A percentile compares a stretch with the other conserved stretches of the same genome.
These are phyloP conservation scores for Chloris gayana DNA, from an alignment of 176 grass and related monocot genomes.

Conservation along the genomic window DNA sequence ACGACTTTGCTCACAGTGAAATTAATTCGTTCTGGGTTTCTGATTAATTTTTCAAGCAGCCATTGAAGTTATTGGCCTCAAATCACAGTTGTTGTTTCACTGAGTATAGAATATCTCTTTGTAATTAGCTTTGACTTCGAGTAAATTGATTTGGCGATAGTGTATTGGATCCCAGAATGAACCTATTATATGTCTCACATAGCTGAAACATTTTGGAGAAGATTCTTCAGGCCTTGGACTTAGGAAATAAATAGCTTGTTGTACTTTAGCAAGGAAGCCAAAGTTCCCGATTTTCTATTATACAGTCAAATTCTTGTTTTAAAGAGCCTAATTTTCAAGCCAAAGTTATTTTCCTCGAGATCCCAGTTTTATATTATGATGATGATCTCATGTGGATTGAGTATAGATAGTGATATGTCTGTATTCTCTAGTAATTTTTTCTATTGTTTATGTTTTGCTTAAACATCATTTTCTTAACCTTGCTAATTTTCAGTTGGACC, in stretches of 20 bases:
- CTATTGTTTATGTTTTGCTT: neutral
- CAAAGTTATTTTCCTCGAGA: neutral
- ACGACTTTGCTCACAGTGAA: neutral
- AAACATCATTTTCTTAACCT: neutral
- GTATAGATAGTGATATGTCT: neutral
- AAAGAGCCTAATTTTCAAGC: neutral
- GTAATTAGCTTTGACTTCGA: neutral
- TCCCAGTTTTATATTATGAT: neutral
- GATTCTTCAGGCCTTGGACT: neutral
- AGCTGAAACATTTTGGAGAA: neutral
- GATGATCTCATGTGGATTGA: neutral
- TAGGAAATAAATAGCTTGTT: neutral
- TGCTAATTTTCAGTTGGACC: slow-evolving; percentile 55
- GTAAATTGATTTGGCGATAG: neutral
- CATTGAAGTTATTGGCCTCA: neutral
- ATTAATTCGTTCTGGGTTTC: neutral
- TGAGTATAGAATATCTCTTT: neutral
- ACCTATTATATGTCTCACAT: neutral
- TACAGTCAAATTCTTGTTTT: neutral
- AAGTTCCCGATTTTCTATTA: neutral
- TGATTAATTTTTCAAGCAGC: neutral
- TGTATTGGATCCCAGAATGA: neutral
- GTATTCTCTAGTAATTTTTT: slow-evolving; percentile 9
- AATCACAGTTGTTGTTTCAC: too few species aligned
- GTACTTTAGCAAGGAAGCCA: neutral